Evolutionary conservation across 345 rosid species (phyloP), one percentile per base, ranked within the genome.

Genomic region (Microcos paniculata): DNA sequence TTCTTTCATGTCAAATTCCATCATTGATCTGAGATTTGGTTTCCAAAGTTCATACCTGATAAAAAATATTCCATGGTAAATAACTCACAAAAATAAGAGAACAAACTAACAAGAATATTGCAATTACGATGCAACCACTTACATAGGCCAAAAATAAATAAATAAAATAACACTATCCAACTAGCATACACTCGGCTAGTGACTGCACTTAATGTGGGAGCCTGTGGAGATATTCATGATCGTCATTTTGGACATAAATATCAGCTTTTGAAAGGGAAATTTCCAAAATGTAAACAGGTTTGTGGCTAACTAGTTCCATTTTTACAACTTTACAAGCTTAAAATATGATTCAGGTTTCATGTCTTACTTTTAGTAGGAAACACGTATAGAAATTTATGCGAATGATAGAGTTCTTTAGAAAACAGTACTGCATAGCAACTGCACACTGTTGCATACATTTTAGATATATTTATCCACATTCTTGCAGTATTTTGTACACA

Each of bases 1-100:
- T 88, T 91, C 94, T 80, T 83, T 91, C 99, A 95, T 95, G 84
- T 95, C 94, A 74, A 78, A 79, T 80, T 95, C 99, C 99, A 95
- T 95, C 86, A 83, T 81, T 66, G 99, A 90, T 85, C 99, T 89
- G 38, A 93, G 96, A 83, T 95, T 93, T 77, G 99, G 99, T 84
- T 93, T 95, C 99, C 99, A 95, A 31, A 95, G 92, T 81, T 95
- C 93, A 78, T 95, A 88, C 82, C 98, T 94, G 84, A 78, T 55
- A 42, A 62, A 81, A 75, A 13, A 80, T 70, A 83, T 48, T 62
- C 52, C 62, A 28, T 26, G 48, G 43, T 40, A 49, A 52, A 15
- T 64, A 62, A 76, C 31, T 62, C 66, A 53, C 30, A 74, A 62
- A 66, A 51, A 21, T 40, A 21, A 46, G 51, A 8, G 6, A 24